A percentile compares a stretch with the other conserved stretches of the same genome.
Evolutionary conservation across 441 rosid genomes (phyloP).

Genomic region (Syzygium malaccense): DNA sequence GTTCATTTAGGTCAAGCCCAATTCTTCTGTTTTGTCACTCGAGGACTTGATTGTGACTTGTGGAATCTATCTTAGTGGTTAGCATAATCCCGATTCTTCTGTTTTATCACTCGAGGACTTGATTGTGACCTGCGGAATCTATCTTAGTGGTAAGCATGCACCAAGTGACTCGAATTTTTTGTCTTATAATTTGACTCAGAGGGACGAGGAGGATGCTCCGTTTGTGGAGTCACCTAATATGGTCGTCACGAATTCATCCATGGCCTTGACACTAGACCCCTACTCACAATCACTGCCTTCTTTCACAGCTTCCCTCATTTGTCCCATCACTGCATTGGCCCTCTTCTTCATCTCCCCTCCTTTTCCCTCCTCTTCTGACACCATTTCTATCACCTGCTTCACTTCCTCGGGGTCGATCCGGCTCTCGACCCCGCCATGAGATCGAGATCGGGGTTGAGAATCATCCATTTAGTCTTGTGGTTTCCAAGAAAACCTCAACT

Average conservation of each 20-base stretch:
- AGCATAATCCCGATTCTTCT: neutral
- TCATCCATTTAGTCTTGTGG: neutral
- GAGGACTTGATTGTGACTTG: neutral
- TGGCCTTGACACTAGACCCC: slow-evolving; percentile 5
- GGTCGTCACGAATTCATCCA: neutral
- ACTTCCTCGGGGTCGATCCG: neutral
- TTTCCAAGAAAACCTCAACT: too few species aligned
- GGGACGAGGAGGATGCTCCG: too few species aligned
- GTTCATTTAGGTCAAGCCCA: neutral
- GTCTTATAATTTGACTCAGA: too few species aligned
- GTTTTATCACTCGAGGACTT: neutral
- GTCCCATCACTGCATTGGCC: neutral
- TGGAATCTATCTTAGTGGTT: neutral
- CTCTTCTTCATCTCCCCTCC: slow-evolving; percentile 3
- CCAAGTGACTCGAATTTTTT: neutral
- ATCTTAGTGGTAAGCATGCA: neutral
- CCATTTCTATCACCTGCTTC: neutral
- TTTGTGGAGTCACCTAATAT: neutral
- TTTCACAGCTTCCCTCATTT: slow-evolving; percentile 3
- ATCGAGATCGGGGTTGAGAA: neutral
- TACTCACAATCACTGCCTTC: neutral
- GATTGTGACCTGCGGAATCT: neutral
- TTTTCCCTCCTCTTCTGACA: neutral
- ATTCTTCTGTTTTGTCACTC: neutral
- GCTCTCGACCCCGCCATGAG: neutral